Evolutionary conservation across 1,284 basidiomycete genomes (phyloP).

Genomic region (Trametes versicolor): DNA sequence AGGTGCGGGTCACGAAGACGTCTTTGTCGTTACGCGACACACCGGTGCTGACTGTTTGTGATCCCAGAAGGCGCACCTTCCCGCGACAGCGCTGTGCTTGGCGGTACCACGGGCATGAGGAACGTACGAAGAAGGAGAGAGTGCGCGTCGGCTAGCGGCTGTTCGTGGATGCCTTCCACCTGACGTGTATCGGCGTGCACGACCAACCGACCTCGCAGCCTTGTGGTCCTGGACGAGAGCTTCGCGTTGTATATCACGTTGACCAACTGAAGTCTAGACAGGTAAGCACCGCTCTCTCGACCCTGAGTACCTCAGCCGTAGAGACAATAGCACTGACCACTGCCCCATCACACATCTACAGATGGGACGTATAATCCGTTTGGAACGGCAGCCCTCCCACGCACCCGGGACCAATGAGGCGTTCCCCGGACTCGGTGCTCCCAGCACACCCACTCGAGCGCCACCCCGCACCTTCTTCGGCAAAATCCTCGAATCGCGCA

Average conservation of each 20-base stretch:
- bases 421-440: constrained; percentile 2
- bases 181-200: neutral
- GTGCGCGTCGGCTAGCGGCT: neutral
- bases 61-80: constrained; percentile 10
- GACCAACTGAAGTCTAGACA: neutral
- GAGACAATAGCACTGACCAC: neutral
- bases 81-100: constrained; percentile 8
- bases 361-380: neutral
- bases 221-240: neutral
- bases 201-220: neutral
- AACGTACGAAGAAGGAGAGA: neutral
- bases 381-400: neutral
- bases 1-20: constrained; percentile 10
- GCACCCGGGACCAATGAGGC: constrained; percentile 2
- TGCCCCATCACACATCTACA: neutral
- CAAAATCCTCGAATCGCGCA: constrained; percentile 16
- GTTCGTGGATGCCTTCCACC: neutral
- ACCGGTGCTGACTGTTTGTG: constrained; percentile 7
- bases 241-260: neutral
- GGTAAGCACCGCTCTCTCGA: neutral
- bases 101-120: neutral
- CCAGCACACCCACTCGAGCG: constrained; percentile 4
- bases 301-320: neutral
- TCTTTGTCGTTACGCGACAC: neutral
- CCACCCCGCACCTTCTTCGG: constrained; percentile 10